phyloP scores from a whole-genome alignment of 495 filamentous ascomycete species.

The Trichodelitschia bisporula region DNA sequence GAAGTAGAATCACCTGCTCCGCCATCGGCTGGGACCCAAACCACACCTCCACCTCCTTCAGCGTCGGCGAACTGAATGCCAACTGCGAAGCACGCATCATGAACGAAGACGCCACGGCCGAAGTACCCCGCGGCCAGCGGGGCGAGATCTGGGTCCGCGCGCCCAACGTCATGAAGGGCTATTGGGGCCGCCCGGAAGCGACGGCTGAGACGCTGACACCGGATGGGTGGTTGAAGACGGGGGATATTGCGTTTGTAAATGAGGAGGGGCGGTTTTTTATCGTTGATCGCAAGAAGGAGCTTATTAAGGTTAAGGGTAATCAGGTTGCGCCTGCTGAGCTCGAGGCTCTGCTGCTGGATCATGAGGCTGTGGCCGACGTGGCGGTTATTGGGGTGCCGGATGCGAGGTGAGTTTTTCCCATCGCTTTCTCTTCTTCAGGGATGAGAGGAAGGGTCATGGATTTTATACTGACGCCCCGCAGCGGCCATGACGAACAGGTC shows the following conservation, averaged over 20 bases:
- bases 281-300: constrained; percentile 20
- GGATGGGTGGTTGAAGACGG: constrained; percentile 19
- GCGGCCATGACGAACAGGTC: constrained; percentile 13
- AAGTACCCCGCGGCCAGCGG: constrained; percentile 10
- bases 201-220: constrained; percentile 14
- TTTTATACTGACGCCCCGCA: background rate
- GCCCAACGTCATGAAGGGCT: constrained; percentile 20
- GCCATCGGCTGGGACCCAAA: constrained; percentile 32
- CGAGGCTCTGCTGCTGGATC: constrained; percentile 16
- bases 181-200: constrained; percentile 16
- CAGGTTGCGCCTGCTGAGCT: constrained; percentile 19
- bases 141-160: constrained; percentile 16
- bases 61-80: constrained; percentile 43
- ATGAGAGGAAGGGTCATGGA: background rate
- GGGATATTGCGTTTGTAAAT: constrained; percentile 15
- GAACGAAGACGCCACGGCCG: constrained; percentile 11
- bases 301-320: constrained; percentile 18
- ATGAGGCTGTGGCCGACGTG: constrained; percentile 14
- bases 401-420: constrained; percentile 8
- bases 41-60: constrained; percentile 12
- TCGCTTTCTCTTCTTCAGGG: no score
- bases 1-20: constrained; percentile 36
- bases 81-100: constrained; percentile 44
- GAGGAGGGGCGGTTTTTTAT: constrained; percentile 15
- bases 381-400: constrained; percentile 17